Evolutionary conservation across 2,329 filamentous ascomycete species (phyloP), one percentile per base, ranked within the genome.

Genomic region (Chalara sp.): DNA sequence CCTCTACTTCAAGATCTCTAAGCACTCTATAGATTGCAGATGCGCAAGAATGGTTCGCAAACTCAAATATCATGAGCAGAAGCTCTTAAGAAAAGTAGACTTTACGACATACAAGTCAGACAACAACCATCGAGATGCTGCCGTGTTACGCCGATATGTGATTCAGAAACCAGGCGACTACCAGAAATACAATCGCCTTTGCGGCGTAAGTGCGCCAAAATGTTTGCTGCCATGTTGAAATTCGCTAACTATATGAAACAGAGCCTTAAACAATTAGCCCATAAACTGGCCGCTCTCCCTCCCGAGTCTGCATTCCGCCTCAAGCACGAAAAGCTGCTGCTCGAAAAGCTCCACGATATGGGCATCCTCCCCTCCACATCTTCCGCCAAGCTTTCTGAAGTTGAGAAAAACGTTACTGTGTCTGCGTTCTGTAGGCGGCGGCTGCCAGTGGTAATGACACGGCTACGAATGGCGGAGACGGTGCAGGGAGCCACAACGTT

Each of bases 1-100:
- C n/a, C 40, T 2, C 40, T 12, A 45, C 5, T 5, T 30, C n/a
- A n/a, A n/a, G n/a, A n/a, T n/a, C 46, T 46, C 44, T 43, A 6
- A 47, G 35, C 13, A 67, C 12, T 8, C 30, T 13, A 8, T 8
- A 10, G 32, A 29, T 12, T 6, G 29, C n/a, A 31, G n/a, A 7
- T 30, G 6, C 35, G 44, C 37, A 44, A 78, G 60, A 29, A 97
- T 97, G 93, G 89, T 95, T 61, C 86, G 93, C 63, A 90, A 95
- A 76, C 83, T 99, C 67, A 97, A 96, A 73, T 82, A 95, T 72
- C 92, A 96, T 72, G 93, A 99, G 83, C 83, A 93, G 68, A 95
- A 93, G 79, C 86, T 97, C 67, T 81, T 97, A 58, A 78, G 80
- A 63, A 92, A 92, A 67, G 90, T 93, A 70, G 91, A 99, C 73